A percentile compares a stretch with the other conserved stretches of the same genome.
phyloP scores from a whole-genome alignment of 2,329 filamentous ascomycete genomes.

The Hypoxylon sp. region DNA sequence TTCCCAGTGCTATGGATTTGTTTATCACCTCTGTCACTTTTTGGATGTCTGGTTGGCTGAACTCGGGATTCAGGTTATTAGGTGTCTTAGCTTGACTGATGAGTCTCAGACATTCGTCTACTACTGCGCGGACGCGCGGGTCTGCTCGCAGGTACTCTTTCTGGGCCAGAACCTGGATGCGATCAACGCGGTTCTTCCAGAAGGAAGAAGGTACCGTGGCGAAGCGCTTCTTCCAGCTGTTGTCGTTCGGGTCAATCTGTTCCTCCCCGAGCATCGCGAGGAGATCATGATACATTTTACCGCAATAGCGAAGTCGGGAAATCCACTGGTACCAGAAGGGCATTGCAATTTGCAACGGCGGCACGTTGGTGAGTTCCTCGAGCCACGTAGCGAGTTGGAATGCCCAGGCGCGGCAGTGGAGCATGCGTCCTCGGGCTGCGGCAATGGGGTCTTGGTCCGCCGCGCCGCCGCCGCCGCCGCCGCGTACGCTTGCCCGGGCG shows the following conservation, averaged over 20 bases:
- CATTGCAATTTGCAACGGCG: too few relatives aligned
- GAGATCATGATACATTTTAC: conserved; percentile 24
- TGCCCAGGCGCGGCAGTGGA: accelerated
- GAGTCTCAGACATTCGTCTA: conserved; percentile 41
- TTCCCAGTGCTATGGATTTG: not conserved
- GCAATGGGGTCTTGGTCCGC: not conserved
- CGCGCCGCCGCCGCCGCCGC: not conserved
- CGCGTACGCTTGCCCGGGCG: not conserved
- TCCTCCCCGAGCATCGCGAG: conserved; percentile 14
- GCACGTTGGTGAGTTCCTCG: not conserved
- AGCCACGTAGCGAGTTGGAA: not conserved
- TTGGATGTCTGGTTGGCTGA: not conserved
- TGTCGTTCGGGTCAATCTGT: conserved; percentile 14
- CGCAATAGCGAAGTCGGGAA: conserved; percentile 5
- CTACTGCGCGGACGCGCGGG: conserved; percentile 39
- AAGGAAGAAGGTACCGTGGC: conserved; percentile 39
- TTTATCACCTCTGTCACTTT: not conserved
- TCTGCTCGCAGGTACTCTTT: conserved; percentile 43
- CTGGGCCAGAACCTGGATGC: conserved; percentile 35
- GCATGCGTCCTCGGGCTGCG: conserved; percentile 6
- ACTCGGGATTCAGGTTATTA: not conserved
- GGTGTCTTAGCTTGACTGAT: not conserved
- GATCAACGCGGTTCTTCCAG: conserved; percentile 37
- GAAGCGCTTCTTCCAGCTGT: conserved; percentile 35
- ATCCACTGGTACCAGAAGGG: conserved; percentile 36